Percentiles rank a stretch among this genome's conserved stretches.
phyloP scores from a whole-genome alignment of 2,329 filamentous ascomycete genomes.

The Colletotrichum magnum region DNA sequence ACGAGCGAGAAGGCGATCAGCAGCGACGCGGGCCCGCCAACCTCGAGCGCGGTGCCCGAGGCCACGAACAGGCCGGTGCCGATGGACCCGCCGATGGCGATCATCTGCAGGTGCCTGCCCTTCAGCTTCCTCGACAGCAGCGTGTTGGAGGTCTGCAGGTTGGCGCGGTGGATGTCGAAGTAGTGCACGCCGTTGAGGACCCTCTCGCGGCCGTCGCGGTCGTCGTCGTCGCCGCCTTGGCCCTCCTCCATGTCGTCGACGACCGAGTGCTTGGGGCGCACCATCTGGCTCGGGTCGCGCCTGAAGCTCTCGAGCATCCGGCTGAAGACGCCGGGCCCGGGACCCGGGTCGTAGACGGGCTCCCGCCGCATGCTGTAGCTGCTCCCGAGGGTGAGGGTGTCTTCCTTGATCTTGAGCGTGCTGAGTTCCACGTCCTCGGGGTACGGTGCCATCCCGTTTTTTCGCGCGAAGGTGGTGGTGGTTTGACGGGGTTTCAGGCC shows the following conservation, averaged over 20 bases:
- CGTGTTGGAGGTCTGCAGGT: conserved; percentile 82
- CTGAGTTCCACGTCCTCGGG: conserved; percentile 67
- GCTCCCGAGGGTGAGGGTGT: conserved; percentile 65
- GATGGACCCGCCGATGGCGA: conserved; percentile 94
- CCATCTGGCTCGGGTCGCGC: conserved; percentile 67
- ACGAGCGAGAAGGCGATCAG: conserved; percentile 85
- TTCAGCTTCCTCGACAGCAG: conserved; percentile 84
- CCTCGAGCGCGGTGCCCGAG: conserved; percentile 78
- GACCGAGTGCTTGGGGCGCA: conserved; percentile 61
- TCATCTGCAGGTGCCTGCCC: conserved; percentile 94
- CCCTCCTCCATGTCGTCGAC: conserved; percentile 44
- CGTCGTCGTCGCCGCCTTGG: no score
- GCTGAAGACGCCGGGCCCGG: conserved; percentile 51
- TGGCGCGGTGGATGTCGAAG: conserved; percentile 69
- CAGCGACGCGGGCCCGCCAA: conserved; percentile 83
- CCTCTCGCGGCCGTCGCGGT: conserved; percentile 43
- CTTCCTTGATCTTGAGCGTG: conserved; percentile 71
- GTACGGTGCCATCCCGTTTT: conserved; percentile 51
- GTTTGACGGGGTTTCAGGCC: neutral
- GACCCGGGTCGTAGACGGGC: conserved; percentile 59
- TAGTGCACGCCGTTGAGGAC: conserved; percentile 61
- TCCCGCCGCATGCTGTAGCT: conserved; percentile 68
- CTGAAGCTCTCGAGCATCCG: conserved; percentile 74
- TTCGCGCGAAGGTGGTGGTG: conserved; percentile 23
- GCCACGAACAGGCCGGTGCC: conserved; percentile 92